Base-by-base conservation (phyloP, 192 early-diverging fungal genomes). In the Umbelopsis vinacea region DNA sequence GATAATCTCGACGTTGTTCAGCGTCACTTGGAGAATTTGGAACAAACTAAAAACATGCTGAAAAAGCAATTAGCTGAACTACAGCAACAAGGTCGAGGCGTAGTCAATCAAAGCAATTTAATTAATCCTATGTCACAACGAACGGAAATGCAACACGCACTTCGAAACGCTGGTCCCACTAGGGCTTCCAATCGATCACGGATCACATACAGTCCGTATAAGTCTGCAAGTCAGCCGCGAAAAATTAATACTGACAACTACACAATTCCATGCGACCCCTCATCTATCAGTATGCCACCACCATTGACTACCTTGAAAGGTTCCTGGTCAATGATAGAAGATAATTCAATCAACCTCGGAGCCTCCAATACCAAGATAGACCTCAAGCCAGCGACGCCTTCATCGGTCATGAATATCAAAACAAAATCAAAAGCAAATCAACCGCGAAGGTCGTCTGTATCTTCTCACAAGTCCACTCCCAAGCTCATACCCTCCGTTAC, bases 1-100 rank as follows among this genome's bases (percentile, higher is more conserved):
- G 57, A 63, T 17, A 63, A 63, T 5, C 10, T 69, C 35, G 68
- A 77, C 33, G 57, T 33, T 19, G 57, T 63, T 2, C 29, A 63
- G 57, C 78, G 52, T 15, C 73, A 79, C 55, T 74, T 74, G 35
- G 77, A 79, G 52, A 63, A 74, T 12, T 35, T 79, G 45, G 77
- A 79, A 35, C 60, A 74, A 17, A 66, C 70, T 21, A 79, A 79
- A 22, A 47, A 33, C 5, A 46, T 74, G 46, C 67, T 79, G 38
- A 79, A 60, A 17, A 66, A 60, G 19, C 68, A 71, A 38, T 46
- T 79, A 6, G 67, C 72, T 45, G 77, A 74, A 57, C 21, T 79
- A 29, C 68, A 74, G 38, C 63, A 68, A 14, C 76, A 77, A 54
- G 48, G 48, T 50, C 48, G 57, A 12, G 26, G 17, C 8, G 33